These are phyloP conservation scores for Mortierella polycephala DNA, from an alignment of 371 early-diverging fungal species.

Conservation along the genomic window DNA sequence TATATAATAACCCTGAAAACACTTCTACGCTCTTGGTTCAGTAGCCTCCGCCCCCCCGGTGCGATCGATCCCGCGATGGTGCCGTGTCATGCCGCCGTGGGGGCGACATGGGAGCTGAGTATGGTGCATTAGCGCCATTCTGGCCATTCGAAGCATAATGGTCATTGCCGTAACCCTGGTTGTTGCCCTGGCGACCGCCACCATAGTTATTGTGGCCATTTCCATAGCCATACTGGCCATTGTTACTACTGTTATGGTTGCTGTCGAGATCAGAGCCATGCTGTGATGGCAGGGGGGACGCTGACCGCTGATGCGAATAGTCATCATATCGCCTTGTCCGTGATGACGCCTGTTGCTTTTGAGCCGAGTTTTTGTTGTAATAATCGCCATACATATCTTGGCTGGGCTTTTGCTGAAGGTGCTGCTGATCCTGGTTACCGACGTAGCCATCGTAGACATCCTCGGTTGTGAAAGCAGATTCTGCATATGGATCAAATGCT, in stretches of 20 bases:
- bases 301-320: constrained; percentile 20
- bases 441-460: constrained; percentile 29
- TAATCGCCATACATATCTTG: constrained; percentile 16
- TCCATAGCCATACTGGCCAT: constrained; percentile 6
- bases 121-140: neutral
- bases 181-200: neutral
- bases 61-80: constrained; percentile 1
- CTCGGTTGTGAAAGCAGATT: constrained; percentile 27
- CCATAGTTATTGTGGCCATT: constrained; percentile 12
- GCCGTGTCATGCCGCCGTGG: constrained; percentile 28
- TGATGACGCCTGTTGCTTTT: neutral
- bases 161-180: constrained; percentile 17
- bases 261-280: constrained; percentile 44
- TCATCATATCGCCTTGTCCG: constrained; percentile 22
- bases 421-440: constrained; percentile 19
- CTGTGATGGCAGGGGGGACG: constrained; percentile 38
- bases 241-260: constrained; percentile 20
- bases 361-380: constrained; percentile 6
- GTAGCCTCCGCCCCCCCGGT: constrained; percentile 12
- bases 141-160: constrained; percentile 13
- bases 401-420: constrained; percentile 16
- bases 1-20: neutral
- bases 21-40: neutral
- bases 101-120: constrained; percentile 18
- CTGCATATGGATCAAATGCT: constrained; percentile 35